phyloP scores from a whole-genome alignment of 441 rosid genomes.

The Euphorbia corollata region DNA sequence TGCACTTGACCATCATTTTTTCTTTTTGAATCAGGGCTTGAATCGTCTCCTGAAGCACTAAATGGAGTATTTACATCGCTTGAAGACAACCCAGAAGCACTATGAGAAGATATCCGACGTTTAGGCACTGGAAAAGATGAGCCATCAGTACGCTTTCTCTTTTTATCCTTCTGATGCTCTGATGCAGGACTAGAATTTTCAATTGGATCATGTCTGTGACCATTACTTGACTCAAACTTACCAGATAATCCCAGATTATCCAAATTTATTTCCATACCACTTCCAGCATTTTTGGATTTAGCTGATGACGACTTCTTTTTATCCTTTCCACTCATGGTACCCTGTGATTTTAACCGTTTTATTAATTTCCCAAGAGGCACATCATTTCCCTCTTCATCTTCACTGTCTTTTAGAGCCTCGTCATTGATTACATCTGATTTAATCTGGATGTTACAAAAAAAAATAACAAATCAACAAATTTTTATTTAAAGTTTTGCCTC shows the following conservation, averaged over 20 bases:
- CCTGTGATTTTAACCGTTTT: conserved; percentile 62
- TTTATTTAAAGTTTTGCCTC: no score
- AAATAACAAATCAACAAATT: not conserved
- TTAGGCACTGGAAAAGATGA: conserved; percentile 59
- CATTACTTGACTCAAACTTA: conserved; percentile 78
- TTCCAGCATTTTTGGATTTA: conserved; percentile 47
- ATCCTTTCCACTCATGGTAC: conserved; percentile 49
- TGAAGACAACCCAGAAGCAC: conserved; percentile 47
- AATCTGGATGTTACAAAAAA: conserved; percentile 45
- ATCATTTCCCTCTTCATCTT: conserved; percentile 62
- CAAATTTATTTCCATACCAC: conserved; percentile 81
- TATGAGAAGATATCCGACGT: conserved; percentile 57
- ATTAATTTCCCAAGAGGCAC: conserved; percentile 73
- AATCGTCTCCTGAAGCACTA: conserved; percentile 32
- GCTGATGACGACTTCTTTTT: conserved; percentile 44
- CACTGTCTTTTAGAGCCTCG: conserved; percentile 47
- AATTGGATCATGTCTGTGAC: conserved; percentile 49
- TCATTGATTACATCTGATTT: conserved; percentile 37
- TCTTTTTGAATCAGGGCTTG: conserved; percentile 35
- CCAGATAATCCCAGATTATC: conserved; percentile 49
- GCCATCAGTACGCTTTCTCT: conserved; percentile 49
- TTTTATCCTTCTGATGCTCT: conserved; percentile 46
- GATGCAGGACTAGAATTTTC: conserved; percentile 35
- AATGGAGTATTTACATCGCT: conserved; percentile 32
- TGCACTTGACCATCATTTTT: conserved; percentile 28